A percentile compares a stretch with the other conserved stretches of the same genome.
Conservation (phyloP, 2,329 filamentous ascomycete genomes). For the Kalmusia sp. region DNA sequence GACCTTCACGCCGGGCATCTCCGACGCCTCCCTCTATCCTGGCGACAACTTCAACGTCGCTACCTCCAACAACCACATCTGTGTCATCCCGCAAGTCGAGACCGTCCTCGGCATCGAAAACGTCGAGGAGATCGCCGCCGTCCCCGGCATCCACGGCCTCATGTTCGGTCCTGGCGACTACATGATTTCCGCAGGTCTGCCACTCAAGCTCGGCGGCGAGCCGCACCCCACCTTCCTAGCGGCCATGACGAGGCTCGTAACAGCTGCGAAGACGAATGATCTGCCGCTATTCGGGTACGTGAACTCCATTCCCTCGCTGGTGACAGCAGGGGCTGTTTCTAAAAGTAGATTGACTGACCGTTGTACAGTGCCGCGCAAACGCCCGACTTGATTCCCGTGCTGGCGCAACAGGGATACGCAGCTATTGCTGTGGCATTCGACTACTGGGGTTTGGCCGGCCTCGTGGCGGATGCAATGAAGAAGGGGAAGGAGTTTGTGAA, state of each 20-base stretch:
- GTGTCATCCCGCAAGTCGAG: slow-evolving; percentile 36
- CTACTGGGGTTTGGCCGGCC: slow-evolving; percentile 29
- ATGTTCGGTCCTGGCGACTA: slow-evolving; percentile 37
- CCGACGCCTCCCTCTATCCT: slow-evolving; percentile 25
- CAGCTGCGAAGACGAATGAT: slow-evolving; percentile 28
- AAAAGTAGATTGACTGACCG: slow-evolving; percentile 10
- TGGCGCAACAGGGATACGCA: slow-evolving; percentile 27
- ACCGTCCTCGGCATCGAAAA: slow-evolving; percentile 33
- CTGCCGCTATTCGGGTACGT: slow-evolving; percentile 31
- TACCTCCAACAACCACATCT: slow-evolving; percentile 33
- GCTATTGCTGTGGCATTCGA: slow-evolving; percentile 33
- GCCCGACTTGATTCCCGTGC: slow-evolving; percentile 25
- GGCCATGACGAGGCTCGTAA: slow-evolving; percentile 27
- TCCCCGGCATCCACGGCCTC: slow-evolving; percentile 28
- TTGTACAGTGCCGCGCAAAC: slow-evolving; percentile 22
- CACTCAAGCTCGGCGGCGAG: slow-evolving; percentile 21
- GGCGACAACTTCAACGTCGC: slow-evolving; percentile 32
- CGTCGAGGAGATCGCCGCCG: slow-evolving; percentile 33
- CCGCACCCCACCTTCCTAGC: slow-evolving; percentile 26
- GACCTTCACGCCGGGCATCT: slow-evolving; percentile 30
- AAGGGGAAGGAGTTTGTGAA: slow-evolving; percentile 25
- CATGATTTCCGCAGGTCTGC: slow-evolving; percentile 33
- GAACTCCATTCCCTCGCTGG: background rate
- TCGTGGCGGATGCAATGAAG: slow-evolving; percentile 24
- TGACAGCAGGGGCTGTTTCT: no score